Base-by-base conservation (phyloP, 2,329 filamentous ascomycete species). In the Aspergillus vadensis region DNA sequence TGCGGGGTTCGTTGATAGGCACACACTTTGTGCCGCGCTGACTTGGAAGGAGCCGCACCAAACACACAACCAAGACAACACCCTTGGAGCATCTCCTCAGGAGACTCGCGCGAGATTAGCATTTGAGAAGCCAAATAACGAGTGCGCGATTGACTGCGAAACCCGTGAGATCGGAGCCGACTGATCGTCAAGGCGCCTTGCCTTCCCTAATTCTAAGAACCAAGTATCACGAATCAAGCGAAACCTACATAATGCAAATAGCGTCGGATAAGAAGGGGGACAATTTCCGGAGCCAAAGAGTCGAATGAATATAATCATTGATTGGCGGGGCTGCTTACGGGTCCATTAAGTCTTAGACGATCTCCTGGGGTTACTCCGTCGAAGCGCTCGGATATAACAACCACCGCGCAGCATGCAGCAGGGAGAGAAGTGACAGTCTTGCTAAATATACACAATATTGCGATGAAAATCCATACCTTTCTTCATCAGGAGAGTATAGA, bases 251-350 rank as follows among this genome's bases (percentile, higher is more conserved):
- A 25, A 30, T 25, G 44, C 39, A 55, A 10, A 55, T 17, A 55
- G 15, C n/a, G 15, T 32, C 32, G 47, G 47, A 30, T 17, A 2
- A 30, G 9, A 32, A 32, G 47, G 12, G 36, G 23, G 10, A 21
- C 30, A 55, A 55, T 55, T 55, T 55, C 53, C 53, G 25, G 53
- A 55, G 53, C 53, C 53, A 32, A 47, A 23, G 30, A 47, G 53
- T 17, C 32, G 27, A 14, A 14, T 32, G 21, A 30, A 47, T 32
- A 47, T 32, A 32, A 25, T 21, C 30, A 9, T 47, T 30, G 30
- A n/a, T 32, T 44, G 25, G 53, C 39, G 27, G 25, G 23, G 23
- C 27, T 19, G 30, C n/a, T 30, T 27, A 43, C 27, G 43, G 53
- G 41, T 30, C 15, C 23, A 32, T 55, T 27, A 39, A 39, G 14